Evolutionary conservation across 2,329 filamentous ascomycete genomes (phyloP), one percentile per base, ranked within the genome.

Genomic region (Blastomyces parvus): DNA sequence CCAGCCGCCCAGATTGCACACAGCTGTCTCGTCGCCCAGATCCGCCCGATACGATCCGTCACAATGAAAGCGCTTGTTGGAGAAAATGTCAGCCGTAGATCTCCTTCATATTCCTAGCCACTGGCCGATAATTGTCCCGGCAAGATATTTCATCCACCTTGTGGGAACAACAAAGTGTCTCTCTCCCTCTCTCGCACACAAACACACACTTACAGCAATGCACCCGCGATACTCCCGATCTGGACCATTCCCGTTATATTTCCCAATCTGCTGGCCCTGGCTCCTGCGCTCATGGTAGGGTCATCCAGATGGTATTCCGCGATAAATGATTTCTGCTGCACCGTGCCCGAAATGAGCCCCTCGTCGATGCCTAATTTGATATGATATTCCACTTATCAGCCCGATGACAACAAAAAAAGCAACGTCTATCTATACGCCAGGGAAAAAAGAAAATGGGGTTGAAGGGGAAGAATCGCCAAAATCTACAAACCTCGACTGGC

Each of bases 221-320:
- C 87, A 53, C 89, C 89, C 3, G 80, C 85, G 38, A 92, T 88
- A 30, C 84, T 88, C 30, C 89, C 89, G 69, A 91, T 85, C 74
- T 91, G 89, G 0, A 92, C 89, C 89, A 92, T 92, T 58, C 87
- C 84, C 1, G 88, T 88, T 62, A 92, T 88, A 73, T 92, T 92
- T 68, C 83, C 86, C 75, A 88, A 86, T 76, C 88, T 86, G 72
- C 89, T 86, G 65, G 87, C 86, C 70, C 83, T 78, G 57, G 84
- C 80, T 3, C 81, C 77, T 0, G 74, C 69, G 56, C 74, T 78
- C 69, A 86, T 85, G 1, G 79, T 77, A 25, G 64, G 64, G 56
- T 65, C 62, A 6, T 78, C 75, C 65, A 86, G 84, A 67, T 84
- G 70, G 71, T 89, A 87, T 42, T 79, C 80, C 0, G 73, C 67